These are phyloP conservation scores for Xylaria sp. DNA, from an alignment of 2,329 filamentous ascomycete genomes.

Conservation along the genomic window DNA sequence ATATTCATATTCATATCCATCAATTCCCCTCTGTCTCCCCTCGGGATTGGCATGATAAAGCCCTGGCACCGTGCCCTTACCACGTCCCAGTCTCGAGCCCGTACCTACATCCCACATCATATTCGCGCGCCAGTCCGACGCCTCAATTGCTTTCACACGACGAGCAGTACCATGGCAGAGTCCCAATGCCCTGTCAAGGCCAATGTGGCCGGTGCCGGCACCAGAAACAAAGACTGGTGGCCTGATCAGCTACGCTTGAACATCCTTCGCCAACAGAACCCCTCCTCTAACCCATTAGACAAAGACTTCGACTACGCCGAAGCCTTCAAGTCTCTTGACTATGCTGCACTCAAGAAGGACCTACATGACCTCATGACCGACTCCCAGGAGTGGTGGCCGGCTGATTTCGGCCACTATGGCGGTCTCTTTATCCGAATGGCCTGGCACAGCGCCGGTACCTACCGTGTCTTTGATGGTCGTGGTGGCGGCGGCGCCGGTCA, in stretches of 20 bases:
- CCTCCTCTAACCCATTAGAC: conserved; percentile 69
- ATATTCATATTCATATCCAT: neutral
- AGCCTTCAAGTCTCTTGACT: conserved; percentile 78
- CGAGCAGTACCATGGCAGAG: conserved; percentile 33
- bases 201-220: conserved; percentile 69
- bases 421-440: conserved; percentile 83
- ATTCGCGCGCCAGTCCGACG: conserved; percentile 5
- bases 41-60: neutral
- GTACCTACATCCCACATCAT: neutral
- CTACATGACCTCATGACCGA: conserved; percentile 77
- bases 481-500: conserved; percentile 79
- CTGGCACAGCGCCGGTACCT: conserved; percentile 83
- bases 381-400: conserved; percentile 84
- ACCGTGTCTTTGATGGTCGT: conserved; percentile 78
- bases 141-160: conserved; percentile 1
- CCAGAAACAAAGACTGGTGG: conserved; percentile 78
- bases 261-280: conserved; percentile 77
- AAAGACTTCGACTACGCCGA: conserved; percentile 76
- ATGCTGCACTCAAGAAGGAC: conserved; percentile 78
- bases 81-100: neutral
- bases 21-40: neutral
- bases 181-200: conserved; percentile 35
- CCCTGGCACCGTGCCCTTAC: neutral
- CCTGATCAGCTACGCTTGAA: conserved; percentile 73
- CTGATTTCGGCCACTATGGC: conserved; percentile 83